These are phyloP conservation scores for Hirsutella minnesotensis DNA, from an alignment of 2,329 filamentous ascomycete genomes.

Conservation along the genomic window DNA sequence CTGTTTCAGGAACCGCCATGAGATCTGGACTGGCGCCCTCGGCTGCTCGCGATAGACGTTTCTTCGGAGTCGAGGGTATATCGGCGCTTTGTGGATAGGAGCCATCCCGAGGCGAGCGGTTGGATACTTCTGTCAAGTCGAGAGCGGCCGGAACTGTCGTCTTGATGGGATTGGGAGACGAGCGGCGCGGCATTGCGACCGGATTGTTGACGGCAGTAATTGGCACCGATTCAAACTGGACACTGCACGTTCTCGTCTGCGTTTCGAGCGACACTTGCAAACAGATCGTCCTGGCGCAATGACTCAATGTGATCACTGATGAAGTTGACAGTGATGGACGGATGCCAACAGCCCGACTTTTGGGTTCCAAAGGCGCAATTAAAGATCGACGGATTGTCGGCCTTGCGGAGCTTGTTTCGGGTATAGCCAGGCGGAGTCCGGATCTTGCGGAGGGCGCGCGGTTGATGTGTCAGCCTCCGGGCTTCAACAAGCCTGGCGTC, in stretches of 20 bases:
- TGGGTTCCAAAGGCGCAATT: background rate
- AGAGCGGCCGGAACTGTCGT: slow-evolving; percentile 7
- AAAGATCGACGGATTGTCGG: background rate
- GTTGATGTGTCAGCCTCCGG: background rate
- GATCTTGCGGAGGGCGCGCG: background rate
- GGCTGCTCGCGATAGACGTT: too few species aligned
- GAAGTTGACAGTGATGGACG: too few species aligned
- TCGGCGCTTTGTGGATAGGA: slow-evolving; percentile 18
- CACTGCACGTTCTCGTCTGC: too few species aligned
- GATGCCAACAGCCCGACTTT: background rate
- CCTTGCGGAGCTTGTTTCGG: background rate
- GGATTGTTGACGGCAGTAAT: background rate
- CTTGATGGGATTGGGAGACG: background rate
- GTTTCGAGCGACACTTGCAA: too few species aligned
- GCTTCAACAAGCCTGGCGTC: too few species aligned
- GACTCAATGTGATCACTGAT: too few species aligned
- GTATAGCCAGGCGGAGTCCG: background rate
- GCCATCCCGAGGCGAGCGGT: slow-evolving; percentile 8
- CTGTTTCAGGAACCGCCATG: slow-evolving; percentile 27
- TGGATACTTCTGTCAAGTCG: slow-evolving; percentile 13
- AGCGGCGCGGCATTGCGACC: background rate
- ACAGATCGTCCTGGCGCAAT: too few species aligned
- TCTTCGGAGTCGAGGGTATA: slow-evolving; percentile 18
- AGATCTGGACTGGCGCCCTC: slow-evolving; percentile 14
- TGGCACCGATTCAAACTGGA: background rate